Percentiles rank a stretch among this genome's conserved stretches.
phyloP scores from a whole-genome alignment of 163 green algal species.

The Prototheca stagnorum region DNA sequence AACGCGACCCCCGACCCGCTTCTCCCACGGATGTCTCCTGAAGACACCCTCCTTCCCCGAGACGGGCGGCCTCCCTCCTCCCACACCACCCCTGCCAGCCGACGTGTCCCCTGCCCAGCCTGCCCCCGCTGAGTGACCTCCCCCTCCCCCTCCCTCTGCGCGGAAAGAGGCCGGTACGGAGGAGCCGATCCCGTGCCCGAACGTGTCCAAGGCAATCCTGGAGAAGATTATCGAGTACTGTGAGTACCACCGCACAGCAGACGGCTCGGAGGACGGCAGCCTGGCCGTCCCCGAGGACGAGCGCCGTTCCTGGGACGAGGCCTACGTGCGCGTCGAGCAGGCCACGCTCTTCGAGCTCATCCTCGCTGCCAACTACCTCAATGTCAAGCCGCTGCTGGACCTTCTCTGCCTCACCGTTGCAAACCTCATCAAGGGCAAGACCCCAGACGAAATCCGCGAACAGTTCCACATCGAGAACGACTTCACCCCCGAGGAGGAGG shows the following conservation, averaged over 20 bases:
- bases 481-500: constrained; percentile 98
- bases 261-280: not conserved
- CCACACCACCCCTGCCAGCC: too few relatives aligned
- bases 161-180: constrained; percentile 24
- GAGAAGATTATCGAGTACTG: constrained; percentile 93
- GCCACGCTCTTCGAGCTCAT: constrained; percentile 96
- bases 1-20: too few relatives aligned
- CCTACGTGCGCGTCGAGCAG: constrained; percentile 97
- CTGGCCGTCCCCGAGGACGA: constrained; percentile 51
- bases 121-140: not conserved
- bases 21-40: too few relatives aligned
- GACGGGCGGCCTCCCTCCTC: too few relatives aligned
- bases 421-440: constrained; percentile 98
- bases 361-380: constrained; percentile 98
- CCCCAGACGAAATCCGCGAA: constrained; percentile 93
- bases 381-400: constrained; percentile 98
- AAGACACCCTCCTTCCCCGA: too few relatives aligned
- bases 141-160: not conserved
- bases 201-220: constrained; percentile 71
- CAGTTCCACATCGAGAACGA: constrained; percentile 99
- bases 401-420: constrained; percentile 94
- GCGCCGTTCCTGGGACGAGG: constrained; percentile 79
- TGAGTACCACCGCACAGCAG: constrained; percentile 65
- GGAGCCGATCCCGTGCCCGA: constrained; percentile 55
- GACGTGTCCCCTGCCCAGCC: too few relatives aligned